Base-by-base conservation (phyloP, 2,329 filamentous ascomycete species). In the Fusarium kyushuense region DNA sequence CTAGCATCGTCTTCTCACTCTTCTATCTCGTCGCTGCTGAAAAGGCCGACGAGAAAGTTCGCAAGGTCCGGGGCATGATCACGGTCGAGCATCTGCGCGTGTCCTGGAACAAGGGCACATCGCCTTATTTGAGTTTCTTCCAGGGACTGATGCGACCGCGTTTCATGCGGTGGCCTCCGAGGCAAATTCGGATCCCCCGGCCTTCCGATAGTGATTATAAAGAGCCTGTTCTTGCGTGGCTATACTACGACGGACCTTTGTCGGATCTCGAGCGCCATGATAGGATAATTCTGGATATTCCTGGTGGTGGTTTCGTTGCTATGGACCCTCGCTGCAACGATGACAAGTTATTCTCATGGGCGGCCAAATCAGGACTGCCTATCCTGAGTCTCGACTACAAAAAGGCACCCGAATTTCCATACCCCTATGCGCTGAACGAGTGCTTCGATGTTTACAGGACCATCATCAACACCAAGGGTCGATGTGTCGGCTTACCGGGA, bases 241-340 rank as follows among this genome's bases (percentile, higher is more conserved):
- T 99, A 32, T 99, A 97, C 78, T 99, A 94, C 73, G 93, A 98
- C 74, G 96, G 96, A 0, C 91, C 94, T 0, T 79, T 97, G 10
- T 88, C 90, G 3, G 90, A 93, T 46, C 82, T 97, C 45, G 89
- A 89, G 73, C 86, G 90, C 41, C 91, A 96, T 75, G 90, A 87
- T 51, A 91, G 91, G 72, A 79, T 99, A 29, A 87, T 99, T 2
- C 76, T 99, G 35, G 96, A 99, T 77, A 89, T 98, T 5, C 96
- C 96, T 0, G 96, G 96, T 2, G 96, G 96, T 32, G 96, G 96
- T 0, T 99, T 96, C 70, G 94, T 99, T 14, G 94, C 96, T 19
- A 99, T 99, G 96, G 90, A 93, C 60, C 96, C 96, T n/a, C 85
- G 96, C 46, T 92, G 91, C 73, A 94, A 96, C 73, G 96, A 99